A percentile compares a stretch with the other conserved stretches of the same genome.
These are phyloP conservation scores for Fraxinus excelsior DNA, from an alignment of 257 asterid species.

Conservation along the genomic window DNA sequence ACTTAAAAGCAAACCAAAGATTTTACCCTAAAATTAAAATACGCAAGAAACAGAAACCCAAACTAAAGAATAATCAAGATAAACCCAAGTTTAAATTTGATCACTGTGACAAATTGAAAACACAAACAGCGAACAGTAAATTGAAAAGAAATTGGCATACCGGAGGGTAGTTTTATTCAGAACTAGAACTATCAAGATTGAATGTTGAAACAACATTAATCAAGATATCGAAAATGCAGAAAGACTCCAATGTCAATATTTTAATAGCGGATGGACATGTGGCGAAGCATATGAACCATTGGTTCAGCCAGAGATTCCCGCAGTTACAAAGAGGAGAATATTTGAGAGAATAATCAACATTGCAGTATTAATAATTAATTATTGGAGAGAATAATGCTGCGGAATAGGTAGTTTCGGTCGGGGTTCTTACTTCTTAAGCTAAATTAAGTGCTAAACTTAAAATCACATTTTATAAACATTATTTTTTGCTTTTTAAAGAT, in stretches of 20 bases:
- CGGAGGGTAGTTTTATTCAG: slow-evolving; percentile 13
- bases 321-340: neutral
- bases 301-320: slow-evolving; percentile 17
- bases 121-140: neutral
- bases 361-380: too few species aligned
- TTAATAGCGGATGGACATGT: slow-evolving; percentile 42
- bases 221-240: slow-evolving; percentile 1
- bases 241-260: slow-evolving; percentile 30
- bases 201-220: slow-evolving; percentile 25
- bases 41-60: slow-evolving; percentile 10
- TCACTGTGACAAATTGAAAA: slow-evolving; percentile 10
- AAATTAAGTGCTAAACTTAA: too few species aligned
- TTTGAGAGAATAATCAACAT: too few species aligned
- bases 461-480: too few species aligned
- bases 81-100: neutral
- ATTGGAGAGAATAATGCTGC: too few species aligned
- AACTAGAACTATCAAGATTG: slow-evolving; percentile 3
- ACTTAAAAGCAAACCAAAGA: slow-evolving; percentile 23
- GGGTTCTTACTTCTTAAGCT: too few species aligned
- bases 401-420: too few species aligned
- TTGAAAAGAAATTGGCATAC: slow-evolving; percentile 35
- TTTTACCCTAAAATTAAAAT: neutral
- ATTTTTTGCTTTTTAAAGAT: too few species aligned
- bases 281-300: slow-evolving; percentile 35
- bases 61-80: slow-evolving; percentile 4